phyloP scores from a whole-genome alignment of 2,329 filamentous ascomycete genomes.

The Cordyceps militaris region DNA sequence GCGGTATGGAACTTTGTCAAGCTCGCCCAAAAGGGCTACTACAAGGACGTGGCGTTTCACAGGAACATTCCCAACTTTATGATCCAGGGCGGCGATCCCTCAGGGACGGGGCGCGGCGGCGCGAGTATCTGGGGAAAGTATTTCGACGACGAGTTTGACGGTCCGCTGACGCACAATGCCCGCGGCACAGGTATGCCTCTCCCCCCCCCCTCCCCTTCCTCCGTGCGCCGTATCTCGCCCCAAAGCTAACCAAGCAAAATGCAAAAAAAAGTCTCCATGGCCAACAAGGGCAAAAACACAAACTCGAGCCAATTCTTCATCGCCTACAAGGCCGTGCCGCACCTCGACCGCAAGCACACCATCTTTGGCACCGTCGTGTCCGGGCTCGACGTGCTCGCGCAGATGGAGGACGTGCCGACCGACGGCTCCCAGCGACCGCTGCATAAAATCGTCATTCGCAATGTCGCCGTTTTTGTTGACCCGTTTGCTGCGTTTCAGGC shows the following conservation, averaged over 20 bases:
- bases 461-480: constrained; percentile 82
- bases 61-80: constrained; percentile 94
- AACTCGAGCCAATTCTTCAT: constrained; percentile 96
- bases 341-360: constrained; percentile 94
- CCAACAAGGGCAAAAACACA: constrained; percentile 97
- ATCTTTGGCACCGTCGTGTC: constrained; percentile 84
- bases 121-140: constrained; percentile 88
- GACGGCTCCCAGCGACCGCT: constrained; percentile 71
- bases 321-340: constrained; percentile 74
- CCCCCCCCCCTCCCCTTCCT: background rate
- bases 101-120: constrained; percentile 86
- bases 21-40: constrained; percentile 83
- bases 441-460: constrained; percentile 71
- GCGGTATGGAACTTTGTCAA: constrained; percentile 97
- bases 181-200: constrained; percentile 56
- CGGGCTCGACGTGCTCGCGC: constrained; percentile 62
- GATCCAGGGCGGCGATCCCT: constrained; percentile 94
- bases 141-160: constrained; percentile 90
- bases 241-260: background rate
- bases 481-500: constrained; percentile 91
- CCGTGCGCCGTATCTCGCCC: background rate
- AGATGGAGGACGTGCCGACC: constrained; percentile 70
- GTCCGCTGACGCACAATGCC: constrained; percentile 73
- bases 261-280: constrained; percentile 59
- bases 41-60: constrained; percentile 77